Conservation (phyloP, 352 stramenopile species). For the Pythium phragmitis region DNA sequence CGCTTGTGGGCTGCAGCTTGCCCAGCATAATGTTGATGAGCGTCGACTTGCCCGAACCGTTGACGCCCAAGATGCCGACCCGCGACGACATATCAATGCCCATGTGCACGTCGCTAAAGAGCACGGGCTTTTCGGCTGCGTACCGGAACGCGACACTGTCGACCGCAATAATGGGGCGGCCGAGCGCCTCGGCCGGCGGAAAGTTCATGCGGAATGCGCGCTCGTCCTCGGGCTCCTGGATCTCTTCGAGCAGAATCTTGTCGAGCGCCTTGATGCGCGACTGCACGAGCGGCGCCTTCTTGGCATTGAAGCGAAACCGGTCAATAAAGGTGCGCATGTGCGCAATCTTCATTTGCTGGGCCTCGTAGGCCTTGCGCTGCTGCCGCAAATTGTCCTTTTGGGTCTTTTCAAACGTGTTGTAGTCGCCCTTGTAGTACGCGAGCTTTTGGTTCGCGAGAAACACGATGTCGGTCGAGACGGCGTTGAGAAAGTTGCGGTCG, state of each 20-base stretch:
- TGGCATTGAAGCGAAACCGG: slow-evolving; percentile 49
- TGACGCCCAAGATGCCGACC: slow-evolving; percentile 93
- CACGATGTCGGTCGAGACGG: slow-evolving; percentile 95
- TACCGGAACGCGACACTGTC: slow-evolving; percentile 88
- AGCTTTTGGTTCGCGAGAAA: slow-evolving; percentile 92
- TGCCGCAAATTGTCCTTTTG: slow-evolving; percentile 93
- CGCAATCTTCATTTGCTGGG: slow-evolving; percentile 86
- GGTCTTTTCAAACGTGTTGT: slow-evolving; percentile 96
- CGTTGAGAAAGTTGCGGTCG: slow-evolving; percentile 96
- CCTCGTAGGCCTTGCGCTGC: slow-evolving; percentile 88
- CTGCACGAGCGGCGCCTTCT: slow-evolving; percentile 94
- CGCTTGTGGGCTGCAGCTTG: slow-evolving; percentile 86
- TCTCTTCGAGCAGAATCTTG: slow-evolving; percentile 86
- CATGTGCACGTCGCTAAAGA: slow-evolving; percentile 94
- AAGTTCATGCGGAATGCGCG: slow-evolving; percentile 95
- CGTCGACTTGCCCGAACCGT: slow-evolving; percentile 94
- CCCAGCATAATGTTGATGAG: slow-evolving; percentile 97
- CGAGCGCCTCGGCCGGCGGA: slow-evolving; percentile 92
- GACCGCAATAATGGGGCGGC: slow-evolving; percentile 94
- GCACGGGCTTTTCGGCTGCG: slow-evolving; percentile 45
- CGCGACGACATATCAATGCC: slow-evolving; percentile 94
- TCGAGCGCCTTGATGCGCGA: slow-evolving; percentile 94
- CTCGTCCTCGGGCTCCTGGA: slow-evolving; percentile 93
- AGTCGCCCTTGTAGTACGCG: slow-evolving; percentile 94
- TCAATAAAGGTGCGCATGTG: slow-evolving; percentile 94